phyloP scores from a whole-genome alignment of 2,329 filamentous ascomycete genomes.

The Ceratocystis diversiconidia region DNA sequence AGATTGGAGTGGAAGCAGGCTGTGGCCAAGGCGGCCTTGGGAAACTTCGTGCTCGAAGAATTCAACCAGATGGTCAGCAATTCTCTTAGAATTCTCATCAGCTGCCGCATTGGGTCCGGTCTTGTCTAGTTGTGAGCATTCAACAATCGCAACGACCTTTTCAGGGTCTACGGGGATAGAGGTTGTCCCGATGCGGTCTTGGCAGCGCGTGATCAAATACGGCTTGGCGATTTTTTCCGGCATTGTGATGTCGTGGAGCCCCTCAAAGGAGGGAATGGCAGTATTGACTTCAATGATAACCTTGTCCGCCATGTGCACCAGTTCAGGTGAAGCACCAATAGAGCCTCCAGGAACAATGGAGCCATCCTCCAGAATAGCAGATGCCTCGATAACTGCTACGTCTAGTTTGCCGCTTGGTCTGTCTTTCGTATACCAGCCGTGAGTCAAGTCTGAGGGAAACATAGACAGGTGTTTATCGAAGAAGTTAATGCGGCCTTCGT shows the following conservation, averaged over 20 bases:
- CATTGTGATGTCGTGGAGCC: constrained; percentile 81
- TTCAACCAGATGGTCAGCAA: constrained; percentile 69
- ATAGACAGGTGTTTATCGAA: constrained; percentile 90
- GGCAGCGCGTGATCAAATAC: constrained; percentile 69
- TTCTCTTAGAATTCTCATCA: constrained; percentile 56
- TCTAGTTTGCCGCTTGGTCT: constrained; percentile 61
- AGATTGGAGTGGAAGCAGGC: constrained; percentile 68
- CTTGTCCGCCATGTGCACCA: constrained; percentile 85
- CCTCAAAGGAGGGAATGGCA: constrained; percentile 67
- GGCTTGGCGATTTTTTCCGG: constrained; percentile 74
- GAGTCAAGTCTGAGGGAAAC: constrained; percentile 73
- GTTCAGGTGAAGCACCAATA: constrained; percentile 71
- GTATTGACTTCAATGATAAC: constrained; percentile 91
- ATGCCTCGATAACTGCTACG: constrained; percentile 73
- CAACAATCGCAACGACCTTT: constrained; percentile 70
- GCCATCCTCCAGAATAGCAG: constrained; percentile 75
- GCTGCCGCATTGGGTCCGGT: constrained; percentile 61
- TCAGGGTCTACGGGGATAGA: constrained; percentile 75
- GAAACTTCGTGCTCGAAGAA: constrained; percentile 71
- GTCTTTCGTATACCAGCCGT: constrained; percentile 74
- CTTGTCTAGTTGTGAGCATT: constrained; percentile 69
- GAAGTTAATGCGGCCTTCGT: constrained; percentile 75
- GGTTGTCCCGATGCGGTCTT: constrained; percentile 72
- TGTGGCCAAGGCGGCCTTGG: constrained; percentile 60
- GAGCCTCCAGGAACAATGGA: constrained; percentile 78